phyloP scores from a whole-genome alignment of 2,329 filamentous ascomycete genomes.

The Calonectria leucothoes region DNA sequence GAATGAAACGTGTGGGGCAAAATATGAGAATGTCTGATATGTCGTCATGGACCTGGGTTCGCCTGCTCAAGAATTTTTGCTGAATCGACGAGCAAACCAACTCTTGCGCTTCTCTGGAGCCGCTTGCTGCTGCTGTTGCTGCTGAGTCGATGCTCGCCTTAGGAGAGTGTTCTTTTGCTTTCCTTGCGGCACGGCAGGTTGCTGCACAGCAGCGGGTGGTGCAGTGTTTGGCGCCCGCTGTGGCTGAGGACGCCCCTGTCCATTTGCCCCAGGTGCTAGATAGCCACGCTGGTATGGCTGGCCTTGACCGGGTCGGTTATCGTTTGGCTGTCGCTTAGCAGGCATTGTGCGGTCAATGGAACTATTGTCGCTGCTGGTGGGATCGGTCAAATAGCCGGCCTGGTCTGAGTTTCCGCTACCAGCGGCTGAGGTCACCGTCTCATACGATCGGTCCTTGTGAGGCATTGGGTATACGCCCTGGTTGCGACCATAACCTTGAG shows the following conservation, averaged over 20 bases:
- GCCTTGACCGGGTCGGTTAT: constrained; percentile 65
- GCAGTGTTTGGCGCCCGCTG: constrained; percentile 40
- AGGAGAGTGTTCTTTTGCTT: constrained; percentile 46
- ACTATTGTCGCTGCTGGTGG: constrained; percentile 89
- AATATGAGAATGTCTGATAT: not conserved
- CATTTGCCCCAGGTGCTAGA: constrained; percentile 48
- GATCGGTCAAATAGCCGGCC: constrained; percentile 85
- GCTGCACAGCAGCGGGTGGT: constrained; percentile 31
- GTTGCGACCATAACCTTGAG: constrained; percentile 50
- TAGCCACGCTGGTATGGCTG: constrained; percentile 55
- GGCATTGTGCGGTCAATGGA: constrained; percentile 81
- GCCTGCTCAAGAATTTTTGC: constrained; percentile 59
- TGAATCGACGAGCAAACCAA: constrained; percentile 88
- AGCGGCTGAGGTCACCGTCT: constrained; percentile 84
- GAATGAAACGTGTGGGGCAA: constrained; percentile 26
- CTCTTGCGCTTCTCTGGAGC: constrained; percentile 82
- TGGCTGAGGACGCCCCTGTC: constrained; percentile 37
- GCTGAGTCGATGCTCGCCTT: constrained; percentile 43
- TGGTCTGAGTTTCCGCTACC: constrained; percentile 81
- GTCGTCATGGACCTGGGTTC: constrained; percentile 1
- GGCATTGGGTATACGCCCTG: constrained; percentile 64
- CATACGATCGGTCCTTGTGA: constrained; percentile 83
- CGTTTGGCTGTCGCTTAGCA: constrained; percentile 69
- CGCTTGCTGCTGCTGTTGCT: constrained; percentile 39
- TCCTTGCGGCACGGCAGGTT: constrained; percentile 32